Base-by-base conservation (phyloP, 495 filamentous ascomycete genomes). In the Aspergillus incahuasiensis region DNA sequence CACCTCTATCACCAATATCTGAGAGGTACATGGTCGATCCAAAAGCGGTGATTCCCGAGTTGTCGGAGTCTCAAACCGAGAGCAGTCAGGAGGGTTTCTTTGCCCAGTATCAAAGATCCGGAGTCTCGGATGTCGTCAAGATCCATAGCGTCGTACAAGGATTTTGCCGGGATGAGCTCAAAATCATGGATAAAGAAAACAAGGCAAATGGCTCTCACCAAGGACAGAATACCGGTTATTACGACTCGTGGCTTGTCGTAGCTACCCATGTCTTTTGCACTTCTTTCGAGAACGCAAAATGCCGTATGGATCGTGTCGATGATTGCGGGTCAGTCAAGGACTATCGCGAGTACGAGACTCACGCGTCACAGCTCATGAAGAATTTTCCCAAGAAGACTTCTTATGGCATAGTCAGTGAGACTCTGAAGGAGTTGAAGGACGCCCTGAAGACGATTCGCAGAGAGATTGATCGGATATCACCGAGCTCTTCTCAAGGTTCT, bases 131-230 rank as follows among this genome's bases (percentile, higher is more conserved):
- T 49, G 78, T 91, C 32, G 76, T 92, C 30, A 83, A 86, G 30
- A 77, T 92, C 40, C 88, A 91, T 64, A 86, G 81, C 30, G 87
- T 92, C 1, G 86, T 91, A 6, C 90, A 92, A 63, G 85, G 82
- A 0, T 91, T 91, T 51, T 90, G 88, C 55, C 80, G 87, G 16
- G 86, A 90, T 60, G 78, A 81, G 20, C 69, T 94, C 4, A 77
- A 78, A 19, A 78, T 80, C 49, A 71, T 64, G 57, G 76, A 83
- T 34, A 74, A 76, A 9, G 74, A 85, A 20, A 68, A 79, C 6
- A 71, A 63, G 53, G 67, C n/a, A 51, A 67, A 44, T 24, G 50
- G 18, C 6, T 43, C 40, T 0, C 9, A 18, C 18, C 43, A 43
- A 9, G 12, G n/a, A n/a, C 46, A 13, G 20, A 65, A 48, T 9